Evolutionary conservation across 108 stramenopile genomes (phyloP), one percentile per base, ranked within the genome.

Genomic region (Nannochloropsis salina): DNA sequence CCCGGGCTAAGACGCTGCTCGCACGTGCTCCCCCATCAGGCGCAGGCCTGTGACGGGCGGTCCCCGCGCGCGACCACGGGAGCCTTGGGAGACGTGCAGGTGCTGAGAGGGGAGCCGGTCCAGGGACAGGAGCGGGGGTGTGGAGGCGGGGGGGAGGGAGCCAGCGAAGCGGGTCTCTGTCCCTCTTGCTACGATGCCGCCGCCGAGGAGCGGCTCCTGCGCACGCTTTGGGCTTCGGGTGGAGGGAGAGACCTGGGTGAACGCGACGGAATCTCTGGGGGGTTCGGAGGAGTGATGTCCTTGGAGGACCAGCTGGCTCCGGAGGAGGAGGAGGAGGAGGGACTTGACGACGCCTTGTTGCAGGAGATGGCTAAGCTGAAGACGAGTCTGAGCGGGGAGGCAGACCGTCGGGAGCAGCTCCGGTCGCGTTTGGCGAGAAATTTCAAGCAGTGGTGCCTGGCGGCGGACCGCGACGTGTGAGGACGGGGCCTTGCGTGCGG

Each of bases 341-440:
- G 40, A 11, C 40, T 31, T n/a, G 81, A 81, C 31, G 81, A 81
- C 9, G 12, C 22, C 3, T 6, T 81, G 0, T 12, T 40, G 40
- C 81, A 41, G 40, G 81, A 81, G 81, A 81, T 81, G 81, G 81
- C n/a, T 40, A 41, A 11, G 40, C 40, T 81, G 81, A 81, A 74
- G 61, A 74, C 61, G 61, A 74, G n/a, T 74, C n/a, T 74, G 61
- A 74, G 61, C n/a, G 61, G 20, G 3, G 61, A 74, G 61, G 3
- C 20, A 15, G 61, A 74, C n/a, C 61, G 61, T 15, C 61, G 61
- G 0, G 61, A 74, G 61, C 61, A 74, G 61, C 61, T 74, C 20
- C 61, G 61, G 2, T 74, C 61, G 61, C 15, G 61, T 4, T n/a
- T 74, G 4, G 61, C 61, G n/a, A 15, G 61, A 2, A 74, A 74